Evolutionary conservation across 1,284 basidiomycete species (phyloP), one percentile per base, ranked within the genome.

Genomic region (Abortiporus biennis): DNA sequence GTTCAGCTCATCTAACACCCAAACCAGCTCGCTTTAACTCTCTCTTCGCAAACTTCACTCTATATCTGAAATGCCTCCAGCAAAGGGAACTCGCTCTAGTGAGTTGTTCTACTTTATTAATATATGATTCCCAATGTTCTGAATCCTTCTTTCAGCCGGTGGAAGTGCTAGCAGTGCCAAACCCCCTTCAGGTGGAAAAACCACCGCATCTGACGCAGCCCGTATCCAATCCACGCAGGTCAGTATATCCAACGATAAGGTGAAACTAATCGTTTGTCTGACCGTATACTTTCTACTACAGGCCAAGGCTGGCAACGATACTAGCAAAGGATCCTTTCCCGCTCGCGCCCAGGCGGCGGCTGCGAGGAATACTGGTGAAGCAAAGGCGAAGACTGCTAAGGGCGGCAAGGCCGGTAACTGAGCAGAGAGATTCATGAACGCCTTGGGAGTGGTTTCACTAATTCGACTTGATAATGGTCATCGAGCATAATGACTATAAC

Each of bases 171-270:
- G n/a, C n/a, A n/a, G n/a, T n/a, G n/a, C n/a, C n/a, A n/a, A n/a
- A n/a, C n/a, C n/a, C n/a, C n/a, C n/a, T n/a, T n/a, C n/a, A n/a
- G 52, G 37, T 36, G 46, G 50, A 38, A 43, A 41, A 31, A 55
- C 47, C 38, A 51, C 50, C 37, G 36, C 42, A 23, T 30, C 53
- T 22, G 59, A 56, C 39, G 52, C 59, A 12, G 39, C 59, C n/a
- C 58, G 61, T 36, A 57, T 61, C 43, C 58, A 57, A 54, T 55
- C 61, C 12, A 47, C 56, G 25, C 59, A 61, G 56, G 61, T 63
- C 41, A 38, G 53, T 34, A 22, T 16, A 38, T 24, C 16, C 22
- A 40, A n/a, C 16, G 16, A 13, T 17, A 20, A 21, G 13, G 11
- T 20, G 12, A 31, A 16, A 29, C 27, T n/a, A n/a, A n/a, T n/a